Base-by-base conservation (phyloP, 192 early-diverging fungal species). In the Oehlia diaphana region DNA sequence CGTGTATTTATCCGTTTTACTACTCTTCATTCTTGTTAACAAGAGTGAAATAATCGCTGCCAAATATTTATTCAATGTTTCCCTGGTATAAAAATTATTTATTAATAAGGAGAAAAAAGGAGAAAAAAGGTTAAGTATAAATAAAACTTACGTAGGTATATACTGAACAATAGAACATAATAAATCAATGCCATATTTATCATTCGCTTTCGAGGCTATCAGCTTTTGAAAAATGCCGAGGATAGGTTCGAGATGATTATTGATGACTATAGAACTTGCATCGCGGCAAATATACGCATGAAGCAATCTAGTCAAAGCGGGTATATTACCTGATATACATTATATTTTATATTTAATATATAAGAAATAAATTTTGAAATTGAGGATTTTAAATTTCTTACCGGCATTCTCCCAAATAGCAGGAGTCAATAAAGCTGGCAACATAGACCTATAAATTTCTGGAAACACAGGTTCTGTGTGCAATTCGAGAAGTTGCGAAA, bases 191-290 rank as follows among this genome's bases (percentile, higher is more conserved):
- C 92, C 96, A 81, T 93, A 90, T 72, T 95, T 91, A 84, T 98
- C 97, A 80, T 95, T 94, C 44, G 92, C 74, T 76, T 92, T 90
- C 21, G 95, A 96, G 16, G 92, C 87, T 26, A 98, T 87, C 66
- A 99, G 86, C 73, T 96, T 97, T 82, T 97, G 95, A 84, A 93
- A 97, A 9, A 99, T 92, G 61, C 98, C 98, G 53, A 99, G 89
- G 35, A 99, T 90, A 21, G 94, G 89, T 70, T 90, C 88, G 72
- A 99, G 80, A 62, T 94, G 90, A 50, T 91, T 91, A 35, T 88
- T 86, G 28, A 87, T 86, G 7, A 94, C 87, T 74, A 99, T 90
- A 68, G 90, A 86, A 39, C 80, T 83, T 4, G 93, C 87, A 37
- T 93, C 94, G 63, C 93, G 91, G 53, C 89, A 84, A 79, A 99